Conservation (phyloP, 805 yeast genomes). For the Wickerhamiella hasegawae region DNA sequence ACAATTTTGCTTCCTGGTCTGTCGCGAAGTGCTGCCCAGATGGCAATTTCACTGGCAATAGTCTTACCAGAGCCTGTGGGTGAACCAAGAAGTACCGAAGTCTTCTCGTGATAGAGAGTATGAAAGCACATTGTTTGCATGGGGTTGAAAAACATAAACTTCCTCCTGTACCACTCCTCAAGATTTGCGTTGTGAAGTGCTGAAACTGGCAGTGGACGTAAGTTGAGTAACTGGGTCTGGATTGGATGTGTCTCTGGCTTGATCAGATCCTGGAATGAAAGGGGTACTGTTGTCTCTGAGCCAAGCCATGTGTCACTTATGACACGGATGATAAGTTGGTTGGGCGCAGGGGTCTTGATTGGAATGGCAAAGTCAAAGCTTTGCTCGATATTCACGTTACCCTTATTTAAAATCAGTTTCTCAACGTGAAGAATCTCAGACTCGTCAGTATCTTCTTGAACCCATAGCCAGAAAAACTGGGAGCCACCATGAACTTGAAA, state of each 20-base stretch:
- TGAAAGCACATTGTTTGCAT: slow-evolving; percentile 98
- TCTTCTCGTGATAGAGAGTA: slow-evolving; percentile 61
- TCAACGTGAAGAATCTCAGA: slow-evolving; percentile 68
- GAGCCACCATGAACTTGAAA: slow-evolving; percentile 62
- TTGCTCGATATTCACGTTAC: slow-evolving; percentile 38
- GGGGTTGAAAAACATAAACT: slow-evolving; percentile 83
- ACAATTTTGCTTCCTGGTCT: slow-evolving; percentile 69
- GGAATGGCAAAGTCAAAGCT: slow-evolving; percentile 90
- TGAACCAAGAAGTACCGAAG: slow-evolving; percentile 83
- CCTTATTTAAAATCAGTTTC: slow-evolving; percentile 50
- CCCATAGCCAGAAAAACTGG: slow-evolving; percentile 83
- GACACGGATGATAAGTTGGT: slow-evolving; percentile 67
- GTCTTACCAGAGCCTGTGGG: slow-evolving; percentile 99
- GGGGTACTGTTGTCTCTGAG: slow-evolving; percentile 53
- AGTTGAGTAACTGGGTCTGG: slow-evolving; percentile 58
- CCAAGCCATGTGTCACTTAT: slow-evolving; percentile 86
- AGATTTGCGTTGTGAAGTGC: slow-evolving; percentile 57
- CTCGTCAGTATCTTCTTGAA: slow-evolving; percentile 61
- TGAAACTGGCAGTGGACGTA: slow-evolving; percentile 73
- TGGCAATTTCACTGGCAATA: slow-evolving; percentile 89
- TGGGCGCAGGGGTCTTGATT: slow-evolving; percentile 71
- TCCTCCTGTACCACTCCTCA: slow-evolving; percentile 49
- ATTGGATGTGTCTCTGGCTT: slow-evolving; percentile 78
- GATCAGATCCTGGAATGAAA: slow-evolving; percentile 80
- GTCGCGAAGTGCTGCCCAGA: slow-evolving; percentile 86